Percentiles rank a stretch among this genome's conserved stretches.
These are phyloP conservation scores for Chlorella sorokiniana DNA, from an alignment of 139 green algal species.

Conservation along the genomic window DNA sequence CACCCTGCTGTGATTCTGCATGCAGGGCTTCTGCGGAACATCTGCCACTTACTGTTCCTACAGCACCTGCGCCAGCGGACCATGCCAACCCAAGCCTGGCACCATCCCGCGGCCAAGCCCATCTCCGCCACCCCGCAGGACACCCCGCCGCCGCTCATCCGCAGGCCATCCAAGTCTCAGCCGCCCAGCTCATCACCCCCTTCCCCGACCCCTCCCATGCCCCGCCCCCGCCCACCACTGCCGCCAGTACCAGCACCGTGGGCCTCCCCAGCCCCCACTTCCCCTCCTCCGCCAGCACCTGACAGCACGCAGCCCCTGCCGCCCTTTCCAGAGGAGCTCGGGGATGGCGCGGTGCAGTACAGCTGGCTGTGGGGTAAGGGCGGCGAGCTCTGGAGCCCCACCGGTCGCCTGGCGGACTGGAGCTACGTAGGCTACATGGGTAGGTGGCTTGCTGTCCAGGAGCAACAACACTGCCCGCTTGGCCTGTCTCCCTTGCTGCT, in stretches of 20 bases:
- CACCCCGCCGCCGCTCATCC: neutral
- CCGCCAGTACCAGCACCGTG: neutral
- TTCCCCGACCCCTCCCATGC: neutral
- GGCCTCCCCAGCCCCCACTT: no score
- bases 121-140: neutral
- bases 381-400: slow-evolving; percentile 3
- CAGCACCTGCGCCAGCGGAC: neutral
- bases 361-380: slow-evolving; percentile 16
- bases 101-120: neutral
- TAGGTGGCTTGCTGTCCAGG: neutral
- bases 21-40: slow-evolving; percentile 4
- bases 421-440: slow-evolving; percentile 23
- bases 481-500: no score
- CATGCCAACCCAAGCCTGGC: neutral
- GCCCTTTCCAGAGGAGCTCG: neutral
- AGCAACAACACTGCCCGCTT: no score
- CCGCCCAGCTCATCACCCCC: neutral
- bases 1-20: neutral
- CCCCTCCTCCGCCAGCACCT: no score
- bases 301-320: neutral
- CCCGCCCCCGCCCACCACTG: neutral
- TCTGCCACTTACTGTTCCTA: neutral
- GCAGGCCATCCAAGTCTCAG: neutral
- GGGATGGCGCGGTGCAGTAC: neutral
- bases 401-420: slow-evolving; percentile 2